Base-by-base conservation (phyloP, 306 rosid genomes). In the Benincasa hispida region DNA sequence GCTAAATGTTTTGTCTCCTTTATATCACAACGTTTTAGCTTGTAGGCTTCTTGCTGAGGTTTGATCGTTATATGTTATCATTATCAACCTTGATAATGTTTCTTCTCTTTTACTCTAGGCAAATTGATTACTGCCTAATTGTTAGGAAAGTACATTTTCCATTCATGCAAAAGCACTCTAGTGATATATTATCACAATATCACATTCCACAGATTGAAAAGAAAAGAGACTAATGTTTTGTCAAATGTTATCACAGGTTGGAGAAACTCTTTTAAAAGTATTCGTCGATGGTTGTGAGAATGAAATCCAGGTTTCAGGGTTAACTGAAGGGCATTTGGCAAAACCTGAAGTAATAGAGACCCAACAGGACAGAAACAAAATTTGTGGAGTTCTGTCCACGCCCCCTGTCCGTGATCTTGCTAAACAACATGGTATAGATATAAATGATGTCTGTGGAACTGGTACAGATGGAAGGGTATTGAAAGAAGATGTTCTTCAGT, bases 341-440 rank as follows among this genome's bases (percentile, higher is more conserved):
- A 85, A 65, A 81, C 72, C 80, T 48, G 79, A 70, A 76, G 60
- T 86, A n/a, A 54, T 78, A 34, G 87, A 75, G 61, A 78, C 89
- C 70, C 85, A 80, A 51, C 80, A 72, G 76, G 84, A 51, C 51
- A 72, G 74, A 61, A 79, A 73, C 37, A 84, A 5, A 35, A 22
- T 10, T 14, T 78, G 84, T 5, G 89, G 82, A 80, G 91, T 86
- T 80, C 84, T 86, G 82, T 90, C 96, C 50, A 91, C 97, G 21
- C 98, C 98, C 55, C 83, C 93, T 54, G 91, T 94, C 34, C 80
- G 98, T 69, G 69, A 76, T 77, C 92, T 94, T 83, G 95, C 97
- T 57, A 91, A 90, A 87, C 85, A 89, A 79, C 88, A 87, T 65
- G 86, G 86, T 80, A 84, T 91, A 79, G 82, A 91, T 77, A 83